Conservation (phyloP, 352 stramenopile species). For the Globisporangium spinosum region DNA sequence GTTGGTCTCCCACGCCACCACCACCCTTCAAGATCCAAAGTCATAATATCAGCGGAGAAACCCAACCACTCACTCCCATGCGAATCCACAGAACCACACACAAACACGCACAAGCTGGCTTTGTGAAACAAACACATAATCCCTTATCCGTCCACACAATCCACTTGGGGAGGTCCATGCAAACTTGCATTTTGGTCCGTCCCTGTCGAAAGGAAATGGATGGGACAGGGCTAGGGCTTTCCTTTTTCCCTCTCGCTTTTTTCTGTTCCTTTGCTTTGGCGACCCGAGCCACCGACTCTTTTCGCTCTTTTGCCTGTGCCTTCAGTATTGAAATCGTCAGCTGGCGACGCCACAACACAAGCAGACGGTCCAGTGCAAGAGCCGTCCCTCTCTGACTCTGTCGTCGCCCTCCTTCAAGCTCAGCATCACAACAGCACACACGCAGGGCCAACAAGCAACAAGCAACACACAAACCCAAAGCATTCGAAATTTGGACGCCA, state of each 20-base stretch:
- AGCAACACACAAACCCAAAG: neutral
- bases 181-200: neutral
- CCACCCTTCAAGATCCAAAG: conserved; percentile 9
- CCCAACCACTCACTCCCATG: no score
- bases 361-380: neutral
- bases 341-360: neutral
- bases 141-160: neutral
- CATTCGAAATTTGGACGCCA: conserved; percentile 19
- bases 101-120: neutral
- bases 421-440: neutral
- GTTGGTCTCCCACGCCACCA: neutral
- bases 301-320: neutral
- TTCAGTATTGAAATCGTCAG: neutral
- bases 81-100: no score
- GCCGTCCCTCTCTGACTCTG: neutral
- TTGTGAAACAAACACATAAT: neutral
- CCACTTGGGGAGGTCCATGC: neutral
- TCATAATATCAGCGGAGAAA: neutral
- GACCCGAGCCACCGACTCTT: neutral
- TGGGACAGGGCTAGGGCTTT: neutral
- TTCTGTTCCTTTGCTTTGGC: neutral
- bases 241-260: neutral
- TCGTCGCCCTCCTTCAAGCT: neutral
- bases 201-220: neutral
- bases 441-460: neutral